These are phyloP conservation scores for Rhizopogon hawkerae DNA, from an alignment of 1,284 basidiomycete species.

Conservation along the genomic window DNA sequence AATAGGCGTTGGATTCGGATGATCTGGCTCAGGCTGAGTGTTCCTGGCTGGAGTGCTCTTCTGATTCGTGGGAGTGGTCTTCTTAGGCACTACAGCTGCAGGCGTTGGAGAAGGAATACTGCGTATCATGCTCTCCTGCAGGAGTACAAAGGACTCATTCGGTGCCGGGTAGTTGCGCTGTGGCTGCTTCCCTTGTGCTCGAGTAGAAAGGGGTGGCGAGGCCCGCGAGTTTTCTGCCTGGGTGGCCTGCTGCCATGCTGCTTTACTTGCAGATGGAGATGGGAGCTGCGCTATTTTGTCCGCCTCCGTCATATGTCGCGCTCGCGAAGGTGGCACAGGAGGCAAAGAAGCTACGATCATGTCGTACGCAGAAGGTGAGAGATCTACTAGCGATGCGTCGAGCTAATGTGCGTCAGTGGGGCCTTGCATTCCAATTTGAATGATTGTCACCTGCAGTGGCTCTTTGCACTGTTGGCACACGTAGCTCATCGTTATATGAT, in stretches of 20 bases:
- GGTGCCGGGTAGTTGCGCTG: constrained; percentile 46
- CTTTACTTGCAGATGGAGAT: constrained; percentile 47
- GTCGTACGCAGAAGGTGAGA: constrained; percentile 80
- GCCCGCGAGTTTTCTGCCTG: constrained; percentile 27
- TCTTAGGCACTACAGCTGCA: constrained; percentile 33
- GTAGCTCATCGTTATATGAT: constrained; percentile 40
- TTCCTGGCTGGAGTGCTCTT: constrained; percentile 21
- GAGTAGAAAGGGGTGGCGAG: constrained; percentile 36
- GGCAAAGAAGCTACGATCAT: constrained; percentile 73
- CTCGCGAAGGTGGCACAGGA: constrained; percentile 36
- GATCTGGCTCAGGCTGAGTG: constrained; percentile 36
- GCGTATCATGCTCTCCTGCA: constrained; percentile 72
- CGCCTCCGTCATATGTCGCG: constrained; percentile 36
- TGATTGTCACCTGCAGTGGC: constrained; percentile 57
- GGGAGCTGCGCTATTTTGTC: constrained; percentile 51
- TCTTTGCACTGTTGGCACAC: constrained; percentile 85
- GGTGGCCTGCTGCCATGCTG: constrained; percentile 52
- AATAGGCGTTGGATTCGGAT: constrained; percentile 60
- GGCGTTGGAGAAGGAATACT: constrained; percentile 48
- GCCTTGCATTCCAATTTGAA: constrained; percentile 4
- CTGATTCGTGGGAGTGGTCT: constrained; percentile 28
- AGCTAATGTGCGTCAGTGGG: constrained; percentile 39
- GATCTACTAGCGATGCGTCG: constrained; percentile 76
- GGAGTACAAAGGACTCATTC: constrained; percentile 82
- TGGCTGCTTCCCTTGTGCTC: constrained; percentile 48